phyloP scores from a whole-genome alignment of 2,329 filamentous ascomycete genomes.

The Nemania serpens region DNA sequence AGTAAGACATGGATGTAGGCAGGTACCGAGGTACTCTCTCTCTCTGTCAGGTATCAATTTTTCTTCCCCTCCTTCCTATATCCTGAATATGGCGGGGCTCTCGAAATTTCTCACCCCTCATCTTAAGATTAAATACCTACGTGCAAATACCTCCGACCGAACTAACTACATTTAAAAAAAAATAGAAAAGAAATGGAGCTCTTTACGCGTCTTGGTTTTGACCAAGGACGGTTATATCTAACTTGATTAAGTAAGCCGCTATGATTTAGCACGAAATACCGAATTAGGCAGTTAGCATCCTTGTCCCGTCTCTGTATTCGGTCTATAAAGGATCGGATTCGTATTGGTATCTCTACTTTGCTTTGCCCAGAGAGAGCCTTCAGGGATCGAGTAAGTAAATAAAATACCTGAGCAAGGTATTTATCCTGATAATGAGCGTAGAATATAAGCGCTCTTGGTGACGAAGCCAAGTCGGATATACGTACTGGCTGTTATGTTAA shows the following conservation, averaged over 20 bases:
- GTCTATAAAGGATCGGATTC: slow-evolving; percentile 9
- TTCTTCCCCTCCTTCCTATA: slow-evolving; percentile 23
- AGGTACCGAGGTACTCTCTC: background rate
- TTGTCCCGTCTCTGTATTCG: background rate
- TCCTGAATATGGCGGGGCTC: slow-evolving; percentile 23
- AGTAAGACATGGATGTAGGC: too few species aligned
- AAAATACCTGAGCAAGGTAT: background rate
- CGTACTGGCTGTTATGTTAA: background rate
- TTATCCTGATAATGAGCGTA: slow-evolving; percentile 9
- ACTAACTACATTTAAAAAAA: background rate
- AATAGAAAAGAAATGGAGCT: background rate
- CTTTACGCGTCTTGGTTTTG: slow-evolving; percentile 7
- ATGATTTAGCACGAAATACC: slow-evolving; percentile 10
- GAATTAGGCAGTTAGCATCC: slow-evolving; percentile 28
- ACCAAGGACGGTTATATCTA: slow-evolving; percentile 1
- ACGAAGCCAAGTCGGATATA: slow-evolving; percentile 15
- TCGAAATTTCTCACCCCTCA: background rate
- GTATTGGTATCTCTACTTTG: slow-evolving; percentile 1
- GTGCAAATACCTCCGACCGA: too few species aligned
- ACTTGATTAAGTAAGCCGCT: slow-evolving; percentile 15
- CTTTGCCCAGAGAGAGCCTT: background rate
- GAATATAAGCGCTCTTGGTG: slow-evolving; percentile 3
- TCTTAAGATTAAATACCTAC: background rate
- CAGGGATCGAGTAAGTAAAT: slow-evolving; percentile 3
- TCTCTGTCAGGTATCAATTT: slow-evolving; percentile 9